Evolutionary conservation across 208 protist genomes (phyloP).

Genomic region (Trypanosoma rangeli): DNA sequence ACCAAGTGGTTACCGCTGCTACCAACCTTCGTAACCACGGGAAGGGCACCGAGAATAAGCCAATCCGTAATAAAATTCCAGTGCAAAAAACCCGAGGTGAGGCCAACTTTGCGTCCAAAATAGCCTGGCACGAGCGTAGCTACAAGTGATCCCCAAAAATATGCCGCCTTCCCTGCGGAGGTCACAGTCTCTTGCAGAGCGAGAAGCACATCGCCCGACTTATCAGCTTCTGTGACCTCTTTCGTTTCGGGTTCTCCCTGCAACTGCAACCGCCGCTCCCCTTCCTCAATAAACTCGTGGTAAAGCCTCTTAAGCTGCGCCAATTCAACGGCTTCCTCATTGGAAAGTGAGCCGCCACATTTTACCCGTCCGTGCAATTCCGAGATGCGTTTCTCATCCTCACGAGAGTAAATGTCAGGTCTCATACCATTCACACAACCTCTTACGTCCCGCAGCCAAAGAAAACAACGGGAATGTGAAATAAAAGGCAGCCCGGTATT

Average conservation of each 20-base stretch:
- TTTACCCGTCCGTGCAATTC: constrained; percentile 32
- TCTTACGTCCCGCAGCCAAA: not conserved
- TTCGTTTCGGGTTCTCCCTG: constrained; percentile 4
- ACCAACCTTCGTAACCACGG: constrained; percentile 81
- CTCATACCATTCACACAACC: constrained; percentile 18
- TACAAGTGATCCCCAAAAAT: constrained; percentile 82
- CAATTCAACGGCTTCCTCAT: constrained; percentile 44
- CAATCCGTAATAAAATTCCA: constrained; percentile 83
- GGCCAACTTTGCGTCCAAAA: constrained; percentile 66
- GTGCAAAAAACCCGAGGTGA: constrained; percentile 73
- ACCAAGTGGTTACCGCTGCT: constrained; percentile 73
- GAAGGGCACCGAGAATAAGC: constrained; percentile 82
- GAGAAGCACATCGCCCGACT: constrained; percentile 2
- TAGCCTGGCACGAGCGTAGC: constrained; percentile 83
- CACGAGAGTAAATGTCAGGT: constrained; percentile 33
- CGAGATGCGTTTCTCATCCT: constrained; percentile 50
- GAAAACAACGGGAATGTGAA: not conserved
- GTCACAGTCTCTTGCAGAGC: constrained; percentile 8
- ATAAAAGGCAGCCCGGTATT: not conserved
- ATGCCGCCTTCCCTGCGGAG: constrained; percentile 57
- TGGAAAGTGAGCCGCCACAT: constrained; percentile 26
- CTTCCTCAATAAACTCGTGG: constrained; percentile 48
- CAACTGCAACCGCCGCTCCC: constrained; percentile 37
- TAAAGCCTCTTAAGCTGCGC: constrained; percentile 45
- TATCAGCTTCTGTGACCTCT: not conserved